Percentiles rank a stretch among this genome's conserved stretches.
These are phyloP conservation scores for Apiospora hydei DNA, from an alignment of 2,329 filamentous ascomycete genomes.

Conservation along the genomic window DNA sequence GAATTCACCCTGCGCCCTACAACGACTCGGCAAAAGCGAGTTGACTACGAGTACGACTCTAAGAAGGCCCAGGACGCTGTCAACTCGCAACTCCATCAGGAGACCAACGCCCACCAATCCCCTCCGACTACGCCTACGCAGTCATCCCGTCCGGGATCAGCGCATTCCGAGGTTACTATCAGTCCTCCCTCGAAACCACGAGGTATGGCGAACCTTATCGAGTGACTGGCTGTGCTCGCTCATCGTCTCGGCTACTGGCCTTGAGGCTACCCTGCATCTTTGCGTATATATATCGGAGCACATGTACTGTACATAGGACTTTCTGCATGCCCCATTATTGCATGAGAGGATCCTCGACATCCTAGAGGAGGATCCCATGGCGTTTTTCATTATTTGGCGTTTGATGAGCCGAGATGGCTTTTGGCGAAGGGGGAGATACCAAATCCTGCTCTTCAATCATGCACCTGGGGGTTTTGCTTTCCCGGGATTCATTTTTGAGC, in stretches of 20 bases:
- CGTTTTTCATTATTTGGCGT: conserved; percentile 18
- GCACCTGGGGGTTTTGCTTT: conserved; percentile 1
- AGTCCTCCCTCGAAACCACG: conserved; percentile 26
- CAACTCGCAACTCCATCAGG: conserved; percentile 29
- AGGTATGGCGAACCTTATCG: conserved; percentile 26
- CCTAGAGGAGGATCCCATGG: not conserved
- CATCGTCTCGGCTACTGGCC: conserved; percentile 9
- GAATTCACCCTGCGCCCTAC: conserved; percentile 27
- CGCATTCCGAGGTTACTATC: conserved; percentile 32
- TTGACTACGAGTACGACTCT: not conserved
- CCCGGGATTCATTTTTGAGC: not conserved
- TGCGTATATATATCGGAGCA: not conserved
- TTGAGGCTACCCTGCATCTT: not conserved
- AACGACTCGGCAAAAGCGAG: conserved; percentile 15
- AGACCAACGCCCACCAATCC: conserved; percentile 24
- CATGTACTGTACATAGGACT: conserved; percentile 11
- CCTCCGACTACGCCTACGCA: conserved; percentile 38
- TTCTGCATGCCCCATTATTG: not conserved
- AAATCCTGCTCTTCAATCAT: conserved; percentile 1
- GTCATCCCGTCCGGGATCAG: conserved; percentile 25
- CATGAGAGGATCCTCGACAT: not conserved
- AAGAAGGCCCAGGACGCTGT: conserved; percentile 27
- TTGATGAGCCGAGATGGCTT: conserved; percentile 12
- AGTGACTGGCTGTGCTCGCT: conserved; percentile 22
- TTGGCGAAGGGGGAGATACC: conserved; percentile 17